phyloP scores from a whole-genome alignment of 345 rosid species.

The Populus simonii region DNA sequence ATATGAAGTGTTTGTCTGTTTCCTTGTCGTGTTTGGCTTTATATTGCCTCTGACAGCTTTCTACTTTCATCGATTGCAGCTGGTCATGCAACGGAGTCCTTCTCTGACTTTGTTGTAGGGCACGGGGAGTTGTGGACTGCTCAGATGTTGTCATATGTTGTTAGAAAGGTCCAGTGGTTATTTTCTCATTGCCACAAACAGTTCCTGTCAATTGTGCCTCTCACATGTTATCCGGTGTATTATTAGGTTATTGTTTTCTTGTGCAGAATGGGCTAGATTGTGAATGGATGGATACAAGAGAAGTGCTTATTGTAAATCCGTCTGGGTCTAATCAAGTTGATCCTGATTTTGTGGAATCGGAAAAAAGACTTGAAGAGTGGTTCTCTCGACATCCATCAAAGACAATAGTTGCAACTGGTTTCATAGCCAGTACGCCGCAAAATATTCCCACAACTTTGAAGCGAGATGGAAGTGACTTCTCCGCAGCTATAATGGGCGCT shows the following conservation, averaged over 20 bases:
- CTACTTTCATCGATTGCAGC: constrained; percentile 43
- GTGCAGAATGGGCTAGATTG: constrained; percentile 72
- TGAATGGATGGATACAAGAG: constrained; percentile 98
- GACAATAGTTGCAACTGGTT: constrained; percentile 86
- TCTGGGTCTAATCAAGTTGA: constrained; percentile 89
- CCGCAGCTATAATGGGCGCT: constrained; percentile 97
- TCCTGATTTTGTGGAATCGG: constrained; percentile 83
- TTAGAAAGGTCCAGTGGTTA: constrained; percentile 61
- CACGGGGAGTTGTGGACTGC: constrained; percentile 99
- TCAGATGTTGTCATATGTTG: constrained; percentile 71
- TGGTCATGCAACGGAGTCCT: constrained; percentile 93
- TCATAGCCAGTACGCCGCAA: constrained; percentile 94
- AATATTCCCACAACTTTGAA: constrained; percentile 96
- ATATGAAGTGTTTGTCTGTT: neutral
- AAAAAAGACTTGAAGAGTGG: constrained; percentile 77
- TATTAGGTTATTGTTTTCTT: neutral
- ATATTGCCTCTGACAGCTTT: neutral
- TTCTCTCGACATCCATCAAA: constrained; percentile 57
- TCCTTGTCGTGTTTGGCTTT: neutral
- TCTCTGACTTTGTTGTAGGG: constrained; percentile 92
- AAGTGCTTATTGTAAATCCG: constrained; percentile 86
- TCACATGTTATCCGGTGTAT: neutral
- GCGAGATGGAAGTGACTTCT: constrained; percentile 99
- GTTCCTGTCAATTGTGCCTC: neutral
- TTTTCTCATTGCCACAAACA: constrained; percentile 4